Base-by-base conservation (phyloP, 2,329 filamentous ascomycete genomes). In the Thielaviopsis punctulata region DNA sequence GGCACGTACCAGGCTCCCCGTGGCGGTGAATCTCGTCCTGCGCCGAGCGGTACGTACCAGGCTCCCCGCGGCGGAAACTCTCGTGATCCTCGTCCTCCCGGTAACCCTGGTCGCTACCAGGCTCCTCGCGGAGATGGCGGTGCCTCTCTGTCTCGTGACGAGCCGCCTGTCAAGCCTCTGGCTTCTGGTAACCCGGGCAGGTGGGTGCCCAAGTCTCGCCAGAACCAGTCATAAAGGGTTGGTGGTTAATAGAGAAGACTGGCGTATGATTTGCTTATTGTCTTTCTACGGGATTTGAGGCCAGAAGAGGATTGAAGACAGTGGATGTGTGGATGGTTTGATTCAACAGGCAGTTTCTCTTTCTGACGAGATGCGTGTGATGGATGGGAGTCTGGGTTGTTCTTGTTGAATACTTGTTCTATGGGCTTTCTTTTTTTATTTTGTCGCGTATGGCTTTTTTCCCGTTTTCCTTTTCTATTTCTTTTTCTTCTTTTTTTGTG, bases 121-220 rank as follows among this genome's bases (percentile, higher is more conserved):
- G 80, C 72, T 92, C 94, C 68, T 84, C 82, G 58, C 82, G 84
- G 54, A 90, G 88, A 64, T 90, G 89, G 68, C 96, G 90, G 63
- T 88, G 87, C 66, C 95, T 88, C 66, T 85, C 86, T 65, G 82
- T 82, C 57, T 90, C 87, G 60, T 89, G 79, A 46, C 86, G 79
- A 65, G 15, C 58, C 66, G 25, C 55, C 66, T 30, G 59, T 66
- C 36, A 75, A 79, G 65, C 58, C 69, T 47, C 66, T 77, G 60
- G 64, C 76, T 15, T 71, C 72, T 43, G 73, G 76, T 43, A 69
- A 65, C 24, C 60, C 73, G 45, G 76, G 76, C 59, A 81, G 79
- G 64, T 82, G 73, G 66, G 74, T 81, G 60, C 78, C 78, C 51
- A 45, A 45, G 48, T 51, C 24, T 59, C 66, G 65, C 59, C 65